Evolutionary conservation across 495 filamentous ascomycete species (phyloP), one percentile per base, ranked within the genome.

Genomic region (Aspergillus hancockii): DNA sequence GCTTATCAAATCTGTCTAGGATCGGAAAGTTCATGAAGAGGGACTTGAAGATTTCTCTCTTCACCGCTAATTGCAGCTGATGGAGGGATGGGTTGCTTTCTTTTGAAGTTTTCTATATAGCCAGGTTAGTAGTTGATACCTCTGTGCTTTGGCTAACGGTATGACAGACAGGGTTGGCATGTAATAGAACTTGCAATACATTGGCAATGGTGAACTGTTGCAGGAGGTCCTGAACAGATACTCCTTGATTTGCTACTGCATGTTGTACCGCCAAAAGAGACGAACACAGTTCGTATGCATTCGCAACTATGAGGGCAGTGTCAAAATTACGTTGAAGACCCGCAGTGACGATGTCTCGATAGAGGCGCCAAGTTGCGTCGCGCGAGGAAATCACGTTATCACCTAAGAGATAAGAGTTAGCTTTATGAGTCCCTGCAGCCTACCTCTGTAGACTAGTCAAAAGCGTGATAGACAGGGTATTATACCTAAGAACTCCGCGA

Each of bases 1-100:
- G 38, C 9, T 1, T n/a, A 41, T 14, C 21, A 13, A 72, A 51
- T 13, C 55, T 30, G 55, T 77, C 71, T 14, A 77, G 54, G 9
- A 67, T 21, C 0, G 74, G 74, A 36, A 75, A 75, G 56, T 71
- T 74, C 34, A 77, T 59, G 52, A 68, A 75, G 36, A 75, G 46
- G 0, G 74, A 73, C 36, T 77, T 64, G 64, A 77, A 77, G 47
- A 77, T 56, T 28, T 56, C 49, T n/a, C 41, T 28, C 54, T 56
- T 56, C n/a, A 56, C 36, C 1, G 16, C 25, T 4, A 49, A 0
- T 21, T 56, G 54, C 9, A 56, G 34, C n/a, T 43, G 25, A 19
- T 56, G 54, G 2, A 56, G 54, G 3, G 38, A 41, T 1, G 41
- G 43, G 5, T 43, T 41, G 41, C 21, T 23, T 49, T 23, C n/a